Conservation (phyloP, 345 rosid species). For the Eucalyptus erythrocorys region DNA sequence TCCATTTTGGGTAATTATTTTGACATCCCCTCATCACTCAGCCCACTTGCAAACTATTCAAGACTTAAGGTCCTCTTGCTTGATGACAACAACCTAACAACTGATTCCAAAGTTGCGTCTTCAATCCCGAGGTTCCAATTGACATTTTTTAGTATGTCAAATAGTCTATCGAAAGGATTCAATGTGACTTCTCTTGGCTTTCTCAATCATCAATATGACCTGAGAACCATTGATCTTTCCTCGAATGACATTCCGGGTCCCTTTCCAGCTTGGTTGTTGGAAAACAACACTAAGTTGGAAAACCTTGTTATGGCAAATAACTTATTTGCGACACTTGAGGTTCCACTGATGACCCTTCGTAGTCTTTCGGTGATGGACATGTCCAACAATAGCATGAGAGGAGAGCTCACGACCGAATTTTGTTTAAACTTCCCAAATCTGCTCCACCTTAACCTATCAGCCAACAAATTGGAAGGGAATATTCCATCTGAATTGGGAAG, state of each 20-base stretch:
- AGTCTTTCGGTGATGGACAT: too few relatives aligned
- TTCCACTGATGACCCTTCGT: too few relatives aligned
- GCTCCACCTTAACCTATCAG: fast-evolving
- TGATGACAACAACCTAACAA: background rate
- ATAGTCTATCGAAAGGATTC: background rate
- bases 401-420: fast-evolving
- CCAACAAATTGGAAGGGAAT: too few relatives aligned
- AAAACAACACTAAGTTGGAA: too few relatives aligned
- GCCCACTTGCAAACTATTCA: background rate
- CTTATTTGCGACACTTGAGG: too few relatives aligned
- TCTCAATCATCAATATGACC: background rate
- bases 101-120: fast-evolving
- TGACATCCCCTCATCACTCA: background rate
- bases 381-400: too few relatives aligned
- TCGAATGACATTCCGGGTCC: background rate
- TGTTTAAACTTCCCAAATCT: too few relatives aligned
- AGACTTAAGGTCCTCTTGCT: background rate
- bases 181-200: background rate
- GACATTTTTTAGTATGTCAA: fast-evolving
- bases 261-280: too few relatives aligned
- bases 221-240: background rate
- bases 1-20: background rate
- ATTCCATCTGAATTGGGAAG: too few relatives aligned
- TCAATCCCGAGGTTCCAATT: background rate
- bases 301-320: too few relatives aligned